These are phyloP conservation scores for Fusarium euwallaceae DNA, from an alignment of 2,329 filamentous ascomycete genomes.

Conservation along the genomic window DNA sequence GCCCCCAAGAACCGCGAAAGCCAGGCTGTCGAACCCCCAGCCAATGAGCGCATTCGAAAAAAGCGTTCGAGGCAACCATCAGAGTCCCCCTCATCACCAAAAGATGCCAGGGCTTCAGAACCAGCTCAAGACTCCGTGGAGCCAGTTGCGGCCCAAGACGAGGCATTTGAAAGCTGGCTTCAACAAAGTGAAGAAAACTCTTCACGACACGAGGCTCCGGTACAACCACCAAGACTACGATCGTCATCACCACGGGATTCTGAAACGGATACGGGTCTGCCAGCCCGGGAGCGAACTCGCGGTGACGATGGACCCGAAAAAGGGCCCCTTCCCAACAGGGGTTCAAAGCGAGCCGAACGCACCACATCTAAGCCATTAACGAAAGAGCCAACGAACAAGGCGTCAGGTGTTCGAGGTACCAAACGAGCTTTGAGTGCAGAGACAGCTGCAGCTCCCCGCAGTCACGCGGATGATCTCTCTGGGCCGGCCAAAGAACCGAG, in stretches of 20 bases:
- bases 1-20: background rate
- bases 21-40: background rate
- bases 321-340: background rate
- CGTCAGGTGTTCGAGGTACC: background rate
- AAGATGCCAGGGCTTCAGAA: background rate
- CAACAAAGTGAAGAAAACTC: constrained; percentile 8
- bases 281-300: background rate
- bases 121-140: background rate
- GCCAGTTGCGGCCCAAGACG: constrained; percentile 1
- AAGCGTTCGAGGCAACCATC: background rate
- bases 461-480: background rate
- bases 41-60: background rate
- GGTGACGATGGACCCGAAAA: background rate
- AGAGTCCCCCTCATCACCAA: background rate
- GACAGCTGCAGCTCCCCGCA: background rate
- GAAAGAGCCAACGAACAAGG: background rate
- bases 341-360: background rate
- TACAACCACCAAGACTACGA: background rate
- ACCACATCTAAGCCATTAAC: background rate
- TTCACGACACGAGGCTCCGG: background rate
- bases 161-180: constrained; percentile 34
- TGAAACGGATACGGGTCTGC: background rate
- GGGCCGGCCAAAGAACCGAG: constrained; percentile 48
- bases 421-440: constrained; percentile 22
- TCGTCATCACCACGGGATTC: background rate